Conservation (phyloP, 164 flowering plant species). For the Echeveria elegans region DNA sequence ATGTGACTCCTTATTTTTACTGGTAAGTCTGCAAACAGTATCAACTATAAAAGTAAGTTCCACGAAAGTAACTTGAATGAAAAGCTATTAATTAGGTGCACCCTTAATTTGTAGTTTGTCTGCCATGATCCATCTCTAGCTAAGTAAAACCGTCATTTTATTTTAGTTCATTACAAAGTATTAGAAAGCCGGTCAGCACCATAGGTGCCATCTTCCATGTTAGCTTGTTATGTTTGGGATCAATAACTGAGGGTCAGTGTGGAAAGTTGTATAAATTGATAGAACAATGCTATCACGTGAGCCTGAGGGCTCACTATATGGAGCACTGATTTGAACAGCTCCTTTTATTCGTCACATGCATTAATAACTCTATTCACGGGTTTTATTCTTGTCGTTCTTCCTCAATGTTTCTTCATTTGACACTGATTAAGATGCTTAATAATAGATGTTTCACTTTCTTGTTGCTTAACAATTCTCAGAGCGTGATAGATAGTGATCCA, state of each 20-base stretch:
- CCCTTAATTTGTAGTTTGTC: too few species aligned
- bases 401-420: not conserved
- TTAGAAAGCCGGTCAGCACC: not conserved
- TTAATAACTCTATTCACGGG: slow-evolving; percentile 53
- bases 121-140: not conserved
- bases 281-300: slow-evolving; percentile 43
- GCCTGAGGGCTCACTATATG: slow-evolving; percentile 26
- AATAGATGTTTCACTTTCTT: too few species aligned
- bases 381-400: slow-evolving; percentile 8
- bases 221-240: not conserved
- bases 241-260: not conserved
- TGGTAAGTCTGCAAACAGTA: slow-evolving; percentile 5
- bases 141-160: not conserved
- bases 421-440: not conserved
- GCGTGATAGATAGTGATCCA: not conserved
- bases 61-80: too few species aligned
- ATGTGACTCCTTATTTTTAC: slow-evolving; percentile 12
- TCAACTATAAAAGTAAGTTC: too few species aligned
- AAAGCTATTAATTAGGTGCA: slow-evolving; percentile 2
- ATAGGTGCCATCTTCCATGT: not conserved
- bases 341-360: slow-evolving; percentile 69
- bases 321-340: slow-evolving; percentile 71
- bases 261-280: slow-evolving; percentile 26
- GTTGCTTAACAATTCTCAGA: too few species aligned
- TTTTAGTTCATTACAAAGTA: not conserved